Percentiles rank a stretch among this genome's conserved stretches.
phyloP scores from a whole-genome alignment of 257 asterid species.

The Solanum peruvianum region DNA sequence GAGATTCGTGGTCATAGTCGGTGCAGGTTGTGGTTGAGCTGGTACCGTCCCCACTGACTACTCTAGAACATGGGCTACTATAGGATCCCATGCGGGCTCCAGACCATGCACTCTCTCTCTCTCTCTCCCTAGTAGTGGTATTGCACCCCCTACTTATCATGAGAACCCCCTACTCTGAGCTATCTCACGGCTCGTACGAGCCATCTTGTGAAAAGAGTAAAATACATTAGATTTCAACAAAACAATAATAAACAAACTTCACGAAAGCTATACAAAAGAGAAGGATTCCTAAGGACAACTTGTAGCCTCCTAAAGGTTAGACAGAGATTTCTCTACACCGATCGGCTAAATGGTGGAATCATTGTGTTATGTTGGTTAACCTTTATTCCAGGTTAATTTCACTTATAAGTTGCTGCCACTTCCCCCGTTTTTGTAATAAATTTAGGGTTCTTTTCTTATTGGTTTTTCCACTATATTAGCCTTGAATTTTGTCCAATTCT shows the following conservation, averaged over 20 bases:
- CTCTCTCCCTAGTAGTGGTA: not conserved
- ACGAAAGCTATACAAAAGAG: not conserved
- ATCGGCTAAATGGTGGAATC: too few relatives aligned
- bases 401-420: too few relatives aligned
- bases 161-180: not conserved
- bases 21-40: not conserved
- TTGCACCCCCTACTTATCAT: not conserved
- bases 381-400: not conserved
- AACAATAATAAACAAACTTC: not conserved
- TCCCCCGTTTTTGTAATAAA: too few relatives aligned
- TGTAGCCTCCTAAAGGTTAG: not conserved
- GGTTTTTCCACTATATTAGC: too few relatives aligned
- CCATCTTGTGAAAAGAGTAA: not conserved
- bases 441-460: too few relatives aligned
- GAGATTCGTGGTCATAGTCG: not conserved
- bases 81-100: not conserved
- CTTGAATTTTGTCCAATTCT: too few relatives aligned
- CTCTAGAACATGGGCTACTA: not conserved
- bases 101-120: not conserved
- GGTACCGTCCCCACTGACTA: not conserved
- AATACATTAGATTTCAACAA: not conserved
- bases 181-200: not conserved
- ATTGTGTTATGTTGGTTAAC: not conserved
- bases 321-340: not conserved
- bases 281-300: not conserved